A percentile compares a stretch with the other conserved stretches of the same genome.
Conservation (phyloP, 129 eudicot genomes). For the Smallanthus sonchifolius region DNA sequence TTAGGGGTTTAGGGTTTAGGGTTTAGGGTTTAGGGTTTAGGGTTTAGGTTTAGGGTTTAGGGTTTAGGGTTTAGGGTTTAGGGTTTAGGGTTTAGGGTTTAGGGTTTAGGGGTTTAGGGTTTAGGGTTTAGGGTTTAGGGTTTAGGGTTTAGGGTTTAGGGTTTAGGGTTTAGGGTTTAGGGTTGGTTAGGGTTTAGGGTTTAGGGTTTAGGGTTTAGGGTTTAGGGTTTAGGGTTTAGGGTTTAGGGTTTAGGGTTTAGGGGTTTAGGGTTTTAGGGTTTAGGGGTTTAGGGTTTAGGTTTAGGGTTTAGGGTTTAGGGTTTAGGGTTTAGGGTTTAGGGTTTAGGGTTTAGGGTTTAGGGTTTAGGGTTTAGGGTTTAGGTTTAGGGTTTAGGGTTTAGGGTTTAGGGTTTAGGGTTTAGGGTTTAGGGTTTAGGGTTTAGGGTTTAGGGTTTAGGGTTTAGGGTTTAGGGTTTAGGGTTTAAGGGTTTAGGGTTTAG, state of each 20-base stretch:
- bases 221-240: slow-evolving; percentile 17
- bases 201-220: slow-evolving; percentile 9
- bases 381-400: slow-evolving; percentile 25
- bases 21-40: not conserved
- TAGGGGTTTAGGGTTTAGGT: not conserved
- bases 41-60: slow-evolving; percentile 1
- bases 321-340: slow-evolving; percentile 30
- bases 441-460: slow-evolving; percentile 15
- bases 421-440: slow-evolving; percentile 19
- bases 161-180: slow-evolving; percentile 12
- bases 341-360: slow-evolving; percentile 27
- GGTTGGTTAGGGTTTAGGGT: slow-evolving; percentile 7
- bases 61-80: not conserved
- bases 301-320: slow-evolving; percentile 29
- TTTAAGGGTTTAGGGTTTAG: not conserved
- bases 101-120: slow-evolving; percentile 1
- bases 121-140: slow-evolving; percentile 10
- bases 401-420: no score
- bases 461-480: not conserved
- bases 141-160: slow-evolving; percentile 6
- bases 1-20: slow-evolving; percentile 1
- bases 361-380: slow-evolving; percentile 23
- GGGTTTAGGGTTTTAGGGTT: not conserved
- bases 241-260: slow-evolving; percentile 3
- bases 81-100: slow-evolving; percentile 17